Evolutionary conservation across 257 asterid species (phyloP), one percentile per base, ranked within the genome.

Genomic region (Leonotis leonurus): DNA sequence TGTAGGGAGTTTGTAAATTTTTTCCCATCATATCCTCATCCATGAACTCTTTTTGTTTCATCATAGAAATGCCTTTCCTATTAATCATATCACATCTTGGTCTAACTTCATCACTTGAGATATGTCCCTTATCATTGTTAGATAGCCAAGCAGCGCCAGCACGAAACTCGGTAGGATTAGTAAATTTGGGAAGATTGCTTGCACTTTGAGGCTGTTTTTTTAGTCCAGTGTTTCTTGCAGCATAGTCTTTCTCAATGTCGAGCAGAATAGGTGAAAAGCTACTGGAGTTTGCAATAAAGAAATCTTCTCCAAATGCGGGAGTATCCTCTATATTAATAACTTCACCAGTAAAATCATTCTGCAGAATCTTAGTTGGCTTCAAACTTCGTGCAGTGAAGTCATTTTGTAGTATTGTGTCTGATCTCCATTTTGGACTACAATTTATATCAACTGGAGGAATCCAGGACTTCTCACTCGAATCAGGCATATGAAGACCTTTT

Each of bases 321-420:
- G 77, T 52, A 54, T 72, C 78, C 29, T 80, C 85, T 44, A 75
- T 69, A 53, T 87, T 77, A 75, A 93, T 84, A 61, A 85, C 86
- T 78, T 89, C 97, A 73, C 94, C 96, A 41, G 75, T 62, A 48
- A 75, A 60, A 74, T 80, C 72, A 53, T 75, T 83, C 66, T 65
- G 74, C 51, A 53, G 68, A 64, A 67, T 64, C 58, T 77, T 81
- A 65, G 80, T 60, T 44, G 49, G 74, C 70, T 78, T 74, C 20
- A 35, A 39, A 66, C 66, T 70, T 65, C 60, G 72, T 70, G 67
- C 39, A 46, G 72, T 37, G 56, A 77, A 44, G 55, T 64, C 69
- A 26, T 64, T 70, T 67, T 51, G 54, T 36, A 57, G 43, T 64
- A 70, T 51, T 22, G 71, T 53, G 67, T 64, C 74, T 54, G 81